Evolutionary conservation across 306 rosid genomes (phyloP).

Genomic region (Fagus sylvatica): DNA sequence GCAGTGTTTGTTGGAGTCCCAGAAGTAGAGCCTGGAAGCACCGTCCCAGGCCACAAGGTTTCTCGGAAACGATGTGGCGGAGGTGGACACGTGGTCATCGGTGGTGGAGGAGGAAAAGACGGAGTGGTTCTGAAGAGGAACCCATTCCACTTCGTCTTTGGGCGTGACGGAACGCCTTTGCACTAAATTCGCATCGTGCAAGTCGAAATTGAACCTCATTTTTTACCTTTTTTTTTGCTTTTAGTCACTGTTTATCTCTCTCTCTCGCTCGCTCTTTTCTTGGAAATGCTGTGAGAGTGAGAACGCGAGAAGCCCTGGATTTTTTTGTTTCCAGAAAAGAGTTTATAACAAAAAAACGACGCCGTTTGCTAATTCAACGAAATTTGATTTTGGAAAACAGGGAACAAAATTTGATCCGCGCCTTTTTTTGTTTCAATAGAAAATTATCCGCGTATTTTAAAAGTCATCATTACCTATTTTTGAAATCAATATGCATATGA

Average conservation of each 20-base stretch:
- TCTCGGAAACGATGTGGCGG: constrained; percentile 22
- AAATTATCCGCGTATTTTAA: no score
- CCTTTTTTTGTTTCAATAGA: no score
- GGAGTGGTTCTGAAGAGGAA: constrained; percentile 72
- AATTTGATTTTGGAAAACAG: no score
- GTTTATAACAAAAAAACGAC: no score
- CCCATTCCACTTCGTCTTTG: constrained; percentile 72
- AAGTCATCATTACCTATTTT: no score
- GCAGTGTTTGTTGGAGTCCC: constrained; percentile 56
- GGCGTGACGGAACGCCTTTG: constrained; percentile 54
- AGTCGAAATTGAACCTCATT: constrained; percentile 57
- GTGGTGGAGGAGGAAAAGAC: constrained; percentile 51
- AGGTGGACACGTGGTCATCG: not conserved
- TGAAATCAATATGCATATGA: no score
- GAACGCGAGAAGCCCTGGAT: not conserved
- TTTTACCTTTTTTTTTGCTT: not conserved
- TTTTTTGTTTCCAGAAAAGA: not conserved
- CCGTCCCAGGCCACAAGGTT: constrained; percentile 84
- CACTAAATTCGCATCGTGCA: constrained; percentile 39
- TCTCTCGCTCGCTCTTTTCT: not conserved
- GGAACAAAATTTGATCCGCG: no score
- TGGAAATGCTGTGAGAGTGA: not conserved
- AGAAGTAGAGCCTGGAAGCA: constrained; percentile 80
- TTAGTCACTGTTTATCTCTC: not conserved
- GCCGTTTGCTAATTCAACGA: no score